phyloP scores from a whole-genome alignment of 805 yeast species.

The Pichia heedii region DNA sequence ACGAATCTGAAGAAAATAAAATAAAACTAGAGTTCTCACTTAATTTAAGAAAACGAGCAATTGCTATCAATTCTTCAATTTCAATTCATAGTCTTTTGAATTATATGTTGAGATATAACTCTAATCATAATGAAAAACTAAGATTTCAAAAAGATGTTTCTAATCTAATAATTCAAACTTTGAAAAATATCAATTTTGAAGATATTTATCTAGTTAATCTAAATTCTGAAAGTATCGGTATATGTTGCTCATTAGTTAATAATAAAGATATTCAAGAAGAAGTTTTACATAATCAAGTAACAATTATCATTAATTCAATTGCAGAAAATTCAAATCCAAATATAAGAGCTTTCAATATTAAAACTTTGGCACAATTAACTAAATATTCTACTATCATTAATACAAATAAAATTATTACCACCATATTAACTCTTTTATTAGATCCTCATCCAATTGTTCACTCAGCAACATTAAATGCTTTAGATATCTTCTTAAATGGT shows the following conservation, averaged over 20 bases:
- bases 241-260: constrained; percentile 21
- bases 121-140: constrained; percentile 7
- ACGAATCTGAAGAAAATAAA: constrained; percentile 8
- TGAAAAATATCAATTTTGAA: constrained; percentile 18
- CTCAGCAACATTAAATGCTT: constrained; percentile 57
- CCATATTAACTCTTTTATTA: constrained; percentile 47
- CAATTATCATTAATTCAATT: constrained; percentile 53
- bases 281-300: constrained; percentile 32
- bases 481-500: constrained; percentile 46
- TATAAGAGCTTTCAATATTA: constrained; percentile 49
- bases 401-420: constrained; percentile 41
- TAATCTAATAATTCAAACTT: constrained; percentile 21
- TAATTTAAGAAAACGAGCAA: constrained; percentile 32
- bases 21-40: constrained; percentile 8
- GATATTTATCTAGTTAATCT: constrained; percentile 18
- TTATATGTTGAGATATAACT: constrained; percentile 20
- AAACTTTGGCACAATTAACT: constrained; percentile 31
- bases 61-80: constrained; percentile 51
- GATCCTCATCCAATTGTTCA: constrained; percentile 88
- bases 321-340: constrained; percentile 58
- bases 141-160: constrained; percentile 17
- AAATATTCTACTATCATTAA: constrained; percentile 23
- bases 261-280: constrained; percentile 14
- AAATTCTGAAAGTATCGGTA: constrained; percentile 27
- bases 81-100: constrained; percentile 49